Conservation (phyloP, 495 filamentous ascomycete genomes). For the Bombardia bombarda region DNA sequence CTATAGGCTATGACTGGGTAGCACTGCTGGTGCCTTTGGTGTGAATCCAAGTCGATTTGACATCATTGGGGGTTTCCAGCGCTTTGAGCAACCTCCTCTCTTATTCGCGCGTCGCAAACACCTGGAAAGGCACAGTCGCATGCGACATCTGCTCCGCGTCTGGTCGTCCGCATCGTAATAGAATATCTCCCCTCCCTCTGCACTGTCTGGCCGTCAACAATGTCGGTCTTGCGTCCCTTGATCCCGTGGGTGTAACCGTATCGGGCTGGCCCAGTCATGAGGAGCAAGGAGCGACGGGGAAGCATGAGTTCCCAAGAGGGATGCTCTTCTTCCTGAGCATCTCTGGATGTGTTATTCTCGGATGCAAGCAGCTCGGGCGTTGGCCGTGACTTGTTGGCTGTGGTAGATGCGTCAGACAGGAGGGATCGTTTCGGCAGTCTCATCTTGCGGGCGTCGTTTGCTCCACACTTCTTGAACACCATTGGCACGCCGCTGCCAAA, state of each 20-base stretch:
- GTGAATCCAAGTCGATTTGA: no score
- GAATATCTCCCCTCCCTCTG: slow-evolving; percentile 19
- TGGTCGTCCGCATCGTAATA: slow-evolving; percentile 20
- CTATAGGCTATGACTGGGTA: no score
- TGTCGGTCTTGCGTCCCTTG: slow-evolving; percentile 20
- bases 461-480: slow-evolving; percentile 18
- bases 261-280: slow-evolving; percentile 21
- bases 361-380: not conserved
- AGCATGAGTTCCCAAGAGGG: slow-evolving; percentile 20
- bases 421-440: slow-evolving; percentile 22
- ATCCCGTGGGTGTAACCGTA: slow-evolving; percentile 26
- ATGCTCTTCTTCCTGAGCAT: not conserved
- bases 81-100: slow-evolving; percentile 12
- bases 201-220: slow-evolving; percentile 14
- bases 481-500: slow-evolving; percentile 23
- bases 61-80: not conserved
- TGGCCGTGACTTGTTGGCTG: not conserved
- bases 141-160: slow-evolving; percentile 13
- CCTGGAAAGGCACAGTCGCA: slow-evolving; percentile 21
- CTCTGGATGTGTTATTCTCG: not conserved
- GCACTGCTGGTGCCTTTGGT: no score
- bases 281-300: slow-evolving; percentile 18
- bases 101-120: slow-evolving; percentile 23
- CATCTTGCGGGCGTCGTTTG: slow-evolving; percentile 24
- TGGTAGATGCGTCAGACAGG: not conserved